Base-by-base conservation (phyloP, 805 yeast genomes). In the Teunomyces stri region DNA sequence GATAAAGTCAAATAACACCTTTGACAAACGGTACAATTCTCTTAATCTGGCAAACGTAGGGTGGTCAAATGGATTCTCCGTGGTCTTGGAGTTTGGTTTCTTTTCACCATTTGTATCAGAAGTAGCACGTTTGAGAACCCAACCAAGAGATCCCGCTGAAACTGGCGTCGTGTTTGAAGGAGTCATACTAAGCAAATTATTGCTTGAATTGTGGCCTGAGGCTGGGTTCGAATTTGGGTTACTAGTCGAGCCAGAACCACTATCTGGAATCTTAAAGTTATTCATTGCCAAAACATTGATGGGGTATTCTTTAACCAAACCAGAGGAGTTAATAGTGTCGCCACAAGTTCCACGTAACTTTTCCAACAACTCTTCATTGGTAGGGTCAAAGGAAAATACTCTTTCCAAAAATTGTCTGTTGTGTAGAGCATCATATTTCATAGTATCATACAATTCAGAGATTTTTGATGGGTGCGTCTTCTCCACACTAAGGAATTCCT, bases 401-500 rank as follows among this genome's bases (percentile, higher is more conserved):
- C 82, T 82, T 61, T 87, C 89, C 64, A 94, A 71, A 62, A 94
- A 94, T 29, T 86, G 87, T 47, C 99, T 78, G 65, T 94, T 94
- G 66, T 94, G 99, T 46, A 94, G 75, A 6, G 98, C 99, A 69
- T 94, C 99, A 64, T 88, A 94, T 67, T 94, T 94, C 97, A 94
- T 92, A 1, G 99, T 92, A 68, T 94, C 99, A 62, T 94, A 94
- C 49, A 94, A 76, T 70, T 94, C 99, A 42, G 96, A 87, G 51
- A 94, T 92, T 70, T 92, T 94, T 2, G 97, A 85, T 9, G 99
- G 99, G 66, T 94, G 98, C 2, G 94, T 96, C 66, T 94, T 94
- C 55, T 94, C 99, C 44, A 91, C 94, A 41, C 87, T 81, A 18
- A 84, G 82, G 68, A 94, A 94, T 66, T 94, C 99, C 53, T 83